These are phyloP conservation scores for Candida glaebosa DNA, from an alignment of 805 yeast species.

Conservation along the genomic window DNA sequence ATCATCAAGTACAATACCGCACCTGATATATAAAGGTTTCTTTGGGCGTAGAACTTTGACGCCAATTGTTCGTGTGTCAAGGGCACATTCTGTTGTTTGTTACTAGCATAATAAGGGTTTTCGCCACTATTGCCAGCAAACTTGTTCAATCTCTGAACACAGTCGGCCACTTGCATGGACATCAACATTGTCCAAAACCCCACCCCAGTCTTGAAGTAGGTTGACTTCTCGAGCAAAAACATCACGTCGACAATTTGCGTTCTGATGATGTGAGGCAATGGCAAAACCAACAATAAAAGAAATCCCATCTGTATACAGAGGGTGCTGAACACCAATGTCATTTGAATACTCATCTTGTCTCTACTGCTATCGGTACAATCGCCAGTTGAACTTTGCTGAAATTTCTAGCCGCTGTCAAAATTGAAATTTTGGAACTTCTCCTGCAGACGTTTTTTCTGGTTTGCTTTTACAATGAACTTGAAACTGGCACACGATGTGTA, in stretches of 20 bases:
- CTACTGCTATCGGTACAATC: not conserved
- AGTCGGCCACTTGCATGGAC: constrained; percentile 50
- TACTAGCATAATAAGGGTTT: constrained; percentile 19
- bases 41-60: constrained; percentile 57
- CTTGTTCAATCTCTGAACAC: constrained; percentile 42
- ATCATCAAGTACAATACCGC: constrained; percentile 55
- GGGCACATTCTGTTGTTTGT: constrained; percentile 9
- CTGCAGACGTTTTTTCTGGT: not conserved
- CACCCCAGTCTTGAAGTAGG: constrained; percentile 44
- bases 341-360: constrained; percentile 42
- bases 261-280: constrained; percentile 51
- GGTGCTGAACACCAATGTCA: constrained; percentile 44
- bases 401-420: too few species aligned
- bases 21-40: constrained; percentile 61
- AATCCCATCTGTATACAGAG: constrained; percentile 51
- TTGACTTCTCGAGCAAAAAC: constrained; percentile 27
- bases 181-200: constrained; percentile 42
- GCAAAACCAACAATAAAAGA: constrained; percentile 48
- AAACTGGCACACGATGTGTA: too few species aligned
- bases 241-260: constrained; percentile 37
- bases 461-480: too few species aligned
- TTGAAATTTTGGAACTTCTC: not conserved
- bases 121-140: constrained; percentile 14
- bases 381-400: not conserved
- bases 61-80: constrained; percentile 52